Evolutionary conservation across 805 yeast genomes (phyloP).

Genomic region (Metschnikowia peoriensis): DNA sequence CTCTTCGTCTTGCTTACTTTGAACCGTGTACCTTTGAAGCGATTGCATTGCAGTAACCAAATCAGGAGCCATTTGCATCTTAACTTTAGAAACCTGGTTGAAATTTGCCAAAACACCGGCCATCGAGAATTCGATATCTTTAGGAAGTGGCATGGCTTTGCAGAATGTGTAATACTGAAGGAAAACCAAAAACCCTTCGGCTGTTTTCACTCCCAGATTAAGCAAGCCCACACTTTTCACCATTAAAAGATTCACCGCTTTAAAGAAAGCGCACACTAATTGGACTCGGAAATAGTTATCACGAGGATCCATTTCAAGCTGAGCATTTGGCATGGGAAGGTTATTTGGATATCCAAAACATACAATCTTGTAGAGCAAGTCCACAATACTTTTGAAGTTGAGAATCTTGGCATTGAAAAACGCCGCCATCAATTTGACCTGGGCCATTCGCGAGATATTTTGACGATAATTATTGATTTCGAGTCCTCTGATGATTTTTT

Average conservation of each 20-base stretch:
- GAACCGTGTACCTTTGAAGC: slow-evolving; percentile 11
- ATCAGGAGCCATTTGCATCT: slow-evolving; percentile 34
- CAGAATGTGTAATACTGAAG: slow-evolving; percentile 71
- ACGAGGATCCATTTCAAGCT: slow-evolving; percentile 53
- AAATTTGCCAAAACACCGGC: slow-evolving; percentile 38
- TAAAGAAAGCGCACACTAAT: slow-evolving; percentile 38
- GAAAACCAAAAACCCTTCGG: slow-evolving; percentile 46
- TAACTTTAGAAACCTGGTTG: slow-evolving; percentile 21
- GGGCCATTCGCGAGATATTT: slow-evolving; percentile 61
- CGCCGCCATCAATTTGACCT: slow-evolving; percentile 58
- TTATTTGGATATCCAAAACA: slow-evolving; percentile 65
- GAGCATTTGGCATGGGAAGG: slow-evolving; percentile 51
- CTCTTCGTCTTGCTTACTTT: neutral
- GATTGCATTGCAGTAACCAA: slow-evolving; percentile 19
- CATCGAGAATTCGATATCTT: slow-evolving; percentile 57
- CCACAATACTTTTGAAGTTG: slow-evolving; percentile 44
- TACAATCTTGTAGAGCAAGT: slow-evolving; percentile 53
- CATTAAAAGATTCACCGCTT: slow-evolving; percentile 14
- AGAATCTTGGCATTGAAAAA: slow-evolving; percentile 51
- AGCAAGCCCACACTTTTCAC: slow-evolving; percentile 8
- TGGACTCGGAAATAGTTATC: slow-evolving; percentile 72
- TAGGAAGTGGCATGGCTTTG: slow-evolving; percentile 61
- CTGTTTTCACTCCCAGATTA: slow-evolving; percentile 12
- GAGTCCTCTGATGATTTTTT: slow-evolving; percentile 61
- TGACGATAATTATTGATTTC: slow-evolving; percentile 60